Base-by-base conservation (phyloP, 129 eudicot species). In the Centrapalus pauciflorus region DNA sequence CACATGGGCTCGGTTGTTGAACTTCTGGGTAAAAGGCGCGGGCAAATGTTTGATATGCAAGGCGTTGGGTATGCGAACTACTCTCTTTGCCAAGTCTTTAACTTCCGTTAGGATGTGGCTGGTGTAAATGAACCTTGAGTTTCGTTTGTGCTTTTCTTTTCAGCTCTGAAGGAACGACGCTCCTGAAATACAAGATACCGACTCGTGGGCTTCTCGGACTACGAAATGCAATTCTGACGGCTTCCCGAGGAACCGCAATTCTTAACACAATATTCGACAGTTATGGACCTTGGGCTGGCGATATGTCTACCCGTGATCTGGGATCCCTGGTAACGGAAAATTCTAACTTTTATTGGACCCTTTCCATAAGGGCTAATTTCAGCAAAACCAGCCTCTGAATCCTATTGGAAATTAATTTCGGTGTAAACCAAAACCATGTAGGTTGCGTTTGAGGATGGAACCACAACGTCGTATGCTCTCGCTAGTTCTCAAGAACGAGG, bases 271-370 rank as follows among this genome's bases (percentile, higher is more conserved):
- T 92, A 68, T 92, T 92, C 72, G 98, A 92, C n/a, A 79, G 87
- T 68, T 92, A 92, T 48, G 98, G 90, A 25, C 87, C 96, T 17
- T 88, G 96, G 98, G 87, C 89, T 52, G 98, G 98, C 26, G 98
- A 92, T 7, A 92, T 92, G 76, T 76, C 71, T 21, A 92, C 96
- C 26, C 98, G 98, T 61, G 98, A 92, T 66, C 98, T 49, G 38
- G 98, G 98, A 59, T 92, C 98, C 35, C 67, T 92, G 95, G 98
- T 92, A 88, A 78, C 64, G 21, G 10, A 17, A 3, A 4, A 35
- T 35, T 35, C 43, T 11, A 40, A 40, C 46, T n/a, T n/a, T n/a
- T n/a, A n/a, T n/a, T n/a, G n/a, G n/a, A n/a, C n/a, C n/a, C n/a
- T n/a, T n/a, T n/a, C n/a, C n/a, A n/a, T n/a, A n/a, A n/a, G n/a